These are phyloP conservation scores for Thecaphora thlaspeos DNA, from an alignment of 1,284 basidiomycete species.

Conservation along the genomic window DNA sequence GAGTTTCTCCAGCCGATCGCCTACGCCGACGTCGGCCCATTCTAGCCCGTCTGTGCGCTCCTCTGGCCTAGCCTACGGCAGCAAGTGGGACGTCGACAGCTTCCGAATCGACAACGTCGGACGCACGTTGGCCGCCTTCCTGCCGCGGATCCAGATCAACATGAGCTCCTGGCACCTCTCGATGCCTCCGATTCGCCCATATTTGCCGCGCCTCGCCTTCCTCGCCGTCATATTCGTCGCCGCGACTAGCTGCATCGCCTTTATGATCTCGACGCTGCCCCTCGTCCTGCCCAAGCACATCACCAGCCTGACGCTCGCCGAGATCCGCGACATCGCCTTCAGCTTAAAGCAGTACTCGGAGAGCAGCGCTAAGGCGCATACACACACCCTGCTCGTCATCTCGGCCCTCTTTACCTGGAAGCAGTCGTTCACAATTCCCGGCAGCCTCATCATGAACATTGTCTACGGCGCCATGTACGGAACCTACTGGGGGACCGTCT, in stretches of 20 bases:
- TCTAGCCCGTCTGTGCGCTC: constrained; percentile 14
- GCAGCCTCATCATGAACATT: constrained; percentile 55
- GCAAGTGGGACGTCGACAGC: constrained; percentile 15
- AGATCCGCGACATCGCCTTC: constrained; percentile 51
- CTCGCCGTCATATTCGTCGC: constrained; percentile 41
- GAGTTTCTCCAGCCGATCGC: constrained; percentile 14
- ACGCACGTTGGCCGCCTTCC: constrained; percentile 11
- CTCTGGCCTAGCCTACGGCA: neutral
- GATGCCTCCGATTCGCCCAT: constrained; percentile 39
- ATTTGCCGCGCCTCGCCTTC: constrained; percentile 38
- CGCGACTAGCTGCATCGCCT: constrained; percentile 45
- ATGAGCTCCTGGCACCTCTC: constrained; percentile 23
- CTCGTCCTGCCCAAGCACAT: constrained; percentile 50
- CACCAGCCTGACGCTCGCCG: constrained; percentile 47
- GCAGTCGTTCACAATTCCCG: constrained; percentile 54
- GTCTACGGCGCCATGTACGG: constrained; percentile 57
- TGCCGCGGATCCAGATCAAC: constrained; percentile 32
- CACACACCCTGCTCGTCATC: constrained; percentile 51
- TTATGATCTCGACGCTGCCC: constrained; percentile 51
- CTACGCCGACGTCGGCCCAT: constrained; percentile 21
- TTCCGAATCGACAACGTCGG: constrained; percentile 16
- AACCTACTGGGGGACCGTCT: constrained; percentile 47
- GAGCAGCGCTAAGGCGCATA: constrained; percentile 26
- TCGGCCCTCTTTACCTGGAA: constrained; percentile 54
- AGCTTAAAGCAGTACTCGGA: constrained; percentile 44